A percentile compares a stretch with the other conserved stretches of the same genome.
phyloP scores from a whole-genome alignment of 352 stramenopile genomes.

The Pythium phragmitis region DNA sequence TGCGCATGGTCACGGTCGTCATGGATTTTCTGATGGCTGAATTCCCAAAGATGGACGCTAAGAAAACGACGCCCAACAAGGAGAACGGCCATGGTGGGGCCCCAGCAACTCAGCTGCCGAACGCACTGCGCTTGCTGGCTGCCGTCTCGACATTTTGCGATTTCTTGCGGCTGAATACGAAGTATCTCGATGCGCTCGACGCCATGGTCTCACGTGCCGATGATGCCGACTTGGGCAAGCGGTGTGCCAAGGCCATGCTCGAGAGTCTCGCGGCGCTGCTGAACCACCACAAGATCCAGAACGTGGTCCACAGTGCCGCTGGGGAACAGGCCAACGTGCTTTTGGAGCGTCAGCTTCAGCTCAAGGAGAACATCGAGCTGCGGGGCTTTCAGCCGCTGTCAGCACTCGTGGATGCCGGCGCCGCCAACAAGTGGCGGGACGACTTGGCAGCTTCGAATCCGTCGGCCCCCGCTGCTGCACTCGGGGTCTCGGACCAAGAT shows the following conservation, averaged over 20 bases:
- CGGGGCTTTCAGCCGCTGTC: constrained; percentile 62
- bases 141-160: constrained; percentile 69
- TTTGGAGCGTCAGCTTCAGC: constrained; percentile 44
- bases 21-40: constrained; percentile 49
- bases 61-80: constrained; percentile 19
- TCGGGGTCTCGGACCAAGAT: constrained; percentile 40
- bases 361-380: constrained; percentile 79
- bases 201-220: constrained; percentile 27
- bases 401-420: constrained; percentile 23
- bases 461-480: not conserved
- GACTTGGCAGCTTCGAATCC: constrained; percentile 21
- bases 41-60: constrained; percentile 15
- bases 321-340: constrained; percentile 18
- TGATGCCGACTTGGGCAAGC: constrained; percentile 21
- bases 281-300: constrained; percentile 50
- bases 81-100: constrained; percentile 20
- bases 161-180: constrained; percentile 51
- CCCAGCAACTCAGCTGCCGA: constrained; percentile 25
- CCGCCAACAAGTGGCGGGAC: constrained; percentile 30
- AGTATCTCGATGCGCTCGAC: constrained; percentile 48
- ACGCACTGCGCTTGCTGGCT: constrained; percentile 42
- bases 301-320: constrained; percentile 26
- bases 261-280: constrained; percentile 49
- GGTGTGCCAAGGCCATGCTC: constrained; percentile 41
- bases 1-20: constrained; percentile 43